These are phyloP conservation scores for Cladosporium oxysporum DNA, from an alignment of 2,329 filamentous ascomycete genomes.

Conservation along the genomic window DNA sequence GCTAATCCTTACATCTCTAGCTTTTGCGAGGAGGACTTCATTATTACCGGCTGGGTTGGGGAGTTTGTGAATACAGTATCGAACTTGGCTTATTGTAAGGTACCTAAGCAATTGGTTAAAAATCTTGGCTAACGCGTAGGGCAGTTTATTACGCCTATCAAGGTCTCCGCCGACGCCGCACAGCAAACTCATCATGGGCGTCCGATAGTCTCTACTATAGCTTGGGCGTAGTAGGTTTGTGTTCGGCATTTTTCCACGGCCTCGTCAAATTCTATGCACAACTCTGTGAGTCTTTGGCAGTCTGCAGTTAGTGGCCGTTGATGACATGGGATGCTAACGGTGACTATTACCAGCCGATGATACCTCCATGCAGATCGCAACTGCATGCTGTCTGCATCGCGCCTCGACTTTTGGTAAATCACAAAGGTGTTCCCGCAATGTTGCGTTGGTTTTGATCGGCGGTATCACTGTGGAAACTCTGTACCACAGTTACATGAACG, in stretches of 20 bases:
- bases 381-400: constrained; percentile 15
- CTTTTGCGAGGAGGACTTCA: constrained; percentile 22
- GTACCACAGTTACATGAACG: constrained; percentile 16
- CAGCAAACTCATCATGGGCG: not conserved
- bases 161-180: constrained; percentile 12
- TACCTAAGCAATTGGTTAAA: not conserved
- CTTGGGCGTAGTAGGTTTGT: constrained; percentile 12
- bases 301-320: not conserved
- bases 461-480: constrained; percentile 12
- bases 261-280: constrained; percentile 19
- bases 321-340: not conserved
- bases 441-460: constrained; percentile 1
- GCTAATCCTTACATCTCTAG: not conserved
- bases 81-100: constrained; percentile 19
- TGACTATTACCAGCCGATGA: constrained; percentile 10
- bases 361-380: constrained; percentile 20
- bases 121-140: not conserved
- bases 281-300: not conserved
- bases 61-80: constrained; percentile 20
- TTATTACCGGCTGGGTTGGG: constrained; percentile 17
- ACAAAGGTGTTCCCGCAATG: not conserved
- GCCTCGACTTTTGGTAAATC: constrained; percentile 9
- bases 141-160: constrained; percentile 16
- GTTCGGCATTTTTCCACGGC: constrained; percentile 18
- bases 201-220: constrained; percentile 17